Base-by-base conservation (phyloP, 1,284 basidiomycete genomes). In the Ustilago xerochloae region DNA sequence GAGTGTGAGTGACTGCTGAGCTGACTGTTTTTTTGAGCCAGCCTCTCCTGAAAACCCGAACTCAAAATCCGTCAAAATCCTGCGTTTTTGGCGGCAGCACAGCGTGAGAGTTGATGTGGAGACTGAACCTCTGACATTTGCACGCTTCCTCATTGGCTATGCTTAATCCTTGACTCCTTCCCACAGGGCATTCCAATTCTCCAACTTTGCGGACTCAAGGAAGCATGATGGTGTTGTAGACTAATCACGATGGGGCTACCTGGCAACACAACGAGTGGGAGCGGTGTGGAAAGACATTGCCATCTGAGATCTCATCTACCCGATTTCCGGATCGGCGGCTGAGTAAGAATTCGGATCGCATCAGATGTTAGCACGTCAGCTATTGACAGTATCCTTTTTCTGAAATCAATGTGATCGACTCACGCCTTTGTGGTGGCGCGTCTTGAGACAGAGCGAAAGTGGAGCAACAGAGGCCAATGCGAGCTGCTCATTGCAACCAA, bases 401-500 rank as follows among this genome's bases (percentile, higher is more conserved):
- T 28, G 16, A 47, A 57, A 47, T n/a, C 6, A 18, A 46, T 28
- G 63, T 66, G 63, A 66, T 66, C 63, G 63, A 52, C 18, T 33
- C 47, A 47, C 56, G 51, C 51, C 35, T 47, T 56, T 32, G 46
- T 49, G 63, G 63, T 66, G 63, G 63, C 63, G 63, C 63, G 63
- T 66, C 57, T 47, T 36, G n/a, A n/a, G n/a, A n/a, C n/a, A n/a
- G n/a, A n/a, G n/a, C n/a, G n/a, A n/a, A 60, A 53, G 63, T 65
- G 63, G 63, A 65, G 63, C 47, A 59, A 59, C 63, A 59, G 43
- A 29, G 29, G 22, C 22, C 22, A 24, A 12, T 43, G 41, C 26
- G 39, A 7, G 13, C 18, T 24, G 20, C 7, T 20, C 41, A 26
- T 24, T 43, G 41, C 22, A 24, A 20, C 41, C 12, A 43, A 24